Conservation (phyloP, 192 early-diverging fungal genomes). For the Coemansia biformis region DNA sequence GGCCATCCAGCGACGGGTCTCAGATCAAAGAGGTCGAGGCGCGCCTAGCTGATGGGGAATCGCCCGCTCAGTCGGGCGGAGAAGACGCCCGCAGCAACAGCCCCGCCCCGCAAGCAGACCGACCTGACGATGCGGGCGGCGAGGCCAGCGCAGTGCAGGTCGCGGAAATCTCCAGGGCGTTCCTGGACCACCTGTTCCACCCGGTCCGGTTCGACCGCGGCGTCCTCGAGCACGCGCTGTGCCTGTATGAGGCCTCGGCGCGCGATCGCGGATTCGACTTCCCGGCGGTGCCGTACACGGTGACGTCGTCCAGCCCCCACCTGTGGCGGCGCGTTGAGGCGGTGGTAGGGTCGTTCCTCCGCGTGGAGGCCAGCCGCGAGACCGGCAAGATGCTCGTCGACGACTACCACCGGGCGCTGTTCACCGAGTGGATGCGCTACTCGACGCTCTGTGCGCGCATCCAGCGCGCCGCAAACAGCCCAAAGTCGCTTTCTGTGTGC, state of each 20-base stretch:
- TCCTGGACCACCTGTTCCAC: conserved; percentile 43
- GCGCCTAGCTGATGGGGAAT: conserved; percentile 9
- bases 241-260: conserved; percentile 23
- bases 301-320: conserved; percentile 13
- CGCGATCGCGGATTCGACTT: conserved; percentile 34
- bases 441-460: conserved; percentile 40
- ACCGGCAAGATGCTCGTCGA: conserved; percentile 13
- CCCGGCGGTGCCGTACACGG: conserved; percentile 14
- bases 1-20: conserved; percentile 24
- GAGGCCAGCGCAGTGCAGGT: conserved; percentile 17
- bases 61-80: neutral
- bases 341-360: conserved; percentile 30
- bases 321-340: conserved; percentile 30
- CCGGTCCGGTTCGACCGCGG: conserved; percentile 38
- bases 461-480: conserved; percentile 32
- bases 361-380: conserved; percentile 16
- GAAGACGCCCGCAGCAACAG: conserved; percentile 2
- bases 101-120: neutral
- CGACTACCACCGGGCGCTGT: conserved; percentile 33
- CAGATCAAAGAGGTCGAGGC: conserved; percentile 40
- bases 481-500: conserved; percentile 29
- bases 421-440: conserved; percentile 52
- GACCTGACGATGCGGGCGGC: neutral
- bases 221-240: conserved; percentile 35
- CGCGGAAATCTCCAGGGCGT: conserved; percentile 26